phyloP scores from a whole-genome alignment of 768 basidiomycete species.

The Mycena leptocephala region DNA sequence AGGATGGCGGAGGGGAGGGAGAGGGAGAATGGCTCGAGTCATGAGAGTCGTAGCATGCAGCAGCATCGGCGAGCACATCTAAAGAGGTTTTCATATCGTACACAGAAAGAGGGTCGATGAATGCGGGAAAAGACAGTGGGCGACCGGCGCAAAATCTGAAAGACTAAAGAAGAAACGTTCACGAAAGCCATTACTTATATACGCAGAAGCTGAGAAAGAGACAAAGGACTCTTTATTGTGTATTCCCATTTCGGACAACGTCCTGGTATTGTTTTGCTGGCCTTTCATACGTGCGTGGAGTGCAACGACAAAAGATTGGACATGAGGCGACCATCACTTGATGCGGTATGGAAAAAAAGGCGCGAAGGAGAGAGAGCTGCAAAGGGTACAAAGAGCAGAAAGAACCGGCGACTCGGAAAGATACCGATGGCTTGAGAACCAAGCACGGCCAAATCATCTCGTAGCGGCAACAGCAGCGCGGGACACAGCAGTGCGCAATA shows the following conservation, averaged over 20 bases:
- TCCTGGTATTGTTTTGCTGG: background rate
- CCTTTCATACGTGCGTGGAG: background rate
- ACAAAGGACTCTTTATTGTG: conserved; percentile 31
- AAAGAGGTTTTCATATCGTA: conserved; percentile 17
- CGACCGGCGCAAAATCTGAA: conserved; percentile 31
- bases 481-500: background rate
- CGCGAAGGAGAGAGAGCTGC: background rate
- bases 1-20: background rate
- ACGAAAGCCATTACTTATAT: conserved; percentile 27
- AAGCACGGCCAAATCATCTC: background rate
- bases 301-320: background rate
- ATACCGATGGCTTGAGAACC: background rate
- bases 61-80: conserved; percentile 31
- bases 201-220: background rate
- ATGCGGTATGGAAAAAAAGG: conserved; percentile 16
- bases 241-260: conserved; percentile 5
- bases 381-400: conserved; percentile 12
- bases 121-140: conserved; percentile 9
- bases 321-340: conserved; percentile 11
- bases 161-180: background rate
- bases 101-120: background rate
- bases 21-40: conserved; percentile 14
- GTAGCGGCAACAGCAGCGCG: background rate
- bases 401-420: too few relatives aligned
- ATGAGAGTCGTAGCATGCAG: conserved; percentile 29